Evolutionary conservation across 768 basidiomycete genomes (phyloP), one percentile per base, ranked within the genome.

Genomic region (Auriscalpium vulgare): DNA sequence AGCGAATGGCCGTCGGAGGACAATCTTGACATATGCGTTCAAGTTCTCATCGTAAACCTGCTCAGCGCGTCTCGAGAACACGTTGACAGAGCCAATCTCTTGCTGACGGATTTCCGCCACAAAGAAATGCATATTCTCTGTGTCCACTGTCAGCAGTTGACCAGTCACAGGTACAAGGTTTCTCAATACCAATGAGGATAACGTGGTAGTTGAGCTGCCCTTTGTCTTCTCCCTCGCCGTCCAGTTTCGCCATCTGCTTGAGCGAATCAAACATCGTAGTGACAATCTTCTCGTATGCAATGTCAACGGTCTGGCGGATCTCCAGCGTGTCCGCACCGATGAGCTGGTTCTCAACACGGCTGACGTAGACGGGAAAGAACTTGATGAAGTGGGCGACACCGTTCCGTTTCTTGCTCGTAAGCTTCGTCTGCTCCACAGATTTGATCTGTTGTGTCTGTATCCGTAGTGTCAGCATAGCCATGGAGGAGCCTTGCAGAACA

Each of bases 51-150:
- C 88, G 66, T 97, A 97, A 50, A 94, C 85, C 0, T 71, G 74
- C 68, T 92, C 85, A 0, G 95, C 95, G 55, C 79, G 80, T 60
- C 79, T 79, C 50, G 85, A 71, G 65, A 91, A 93, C 1, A 72
- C 65, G 48, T 74, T 72, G 59, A 88, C 74, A 49, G 90, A 80
- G 54, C 78, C 72, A 51, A 85, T 72, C 65, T 88, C 80, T 63
- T 92, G 75, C 61, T 79, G 81, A 0, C 85, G 79, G 37, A 88
- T 84, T 65, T 95, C 94, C 0, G 86, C 82, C 38, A 93, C 81
- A 66, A 97, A 95, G 66, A 88, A 85, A 61, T 95, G 89, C 94
- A 95, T 97, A 67, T 98, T 98, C 71, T 97, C 95, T 98, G 66
- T 10, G 10, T 34, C 1, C 43, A 10, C 29, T 14, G 51, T 40